Percentiles rank a stretch among this genome's conserved stretches.
phyloP scores from a whole-genome alignment of 2,329 filamentous ascomycete species.

The Atkinsonella hypoxylon region DNA sequence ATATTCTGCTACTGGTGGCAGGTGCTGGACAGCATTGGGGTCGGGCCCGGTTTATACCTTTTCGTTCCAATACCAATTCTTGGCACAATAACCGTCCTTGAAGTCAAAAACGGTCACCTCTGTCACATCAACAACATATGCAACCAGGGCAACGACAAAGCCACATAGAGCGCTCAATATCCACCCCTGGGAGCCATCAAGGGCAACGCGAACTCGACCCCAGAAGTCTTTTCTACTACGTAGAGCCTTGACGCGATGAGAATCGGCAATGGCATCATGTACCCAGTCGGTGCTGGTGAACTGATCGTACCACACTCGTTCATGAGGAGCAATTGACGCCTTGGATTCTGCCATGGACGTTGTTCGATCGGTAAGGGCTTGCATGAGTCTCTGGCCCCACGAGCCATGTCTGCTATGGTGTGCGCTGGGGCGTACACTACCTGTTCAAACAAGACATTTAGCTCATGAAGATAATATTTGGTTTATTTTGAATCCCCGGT shows the following conservation, averaged over 20 bases:
- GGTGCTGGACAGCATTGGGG: too few species aligned
- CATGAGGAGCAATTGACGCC: conserved; percentile 57
- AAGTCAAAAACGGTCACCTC: conserved; percentile 79
- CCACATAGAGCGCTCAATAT: conserved; percentile 84
- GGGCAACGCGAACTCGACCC: conserved; percentile 63
- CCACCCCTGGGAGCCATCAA: conserved; percentile 90
- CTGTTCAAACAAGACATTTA: conserved; percentile 13
- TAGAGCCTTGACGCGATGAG: conserved; percentile 75
- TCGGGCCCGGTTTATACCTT: conserved; percentile 30
- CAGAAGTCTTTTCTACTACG: conserved; percentile 72
- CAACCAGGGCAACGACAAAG: conserved; percentile 69
- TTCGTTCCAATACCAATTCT: conserved; percentile 61
- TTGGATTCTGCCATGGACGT: conserved; percentile 52
- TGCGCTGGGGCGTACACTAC: conserved; percentile 25
- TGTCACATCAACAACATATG: conserved; percentile 80
- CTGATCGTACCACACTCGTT: conserved; percentile 97
- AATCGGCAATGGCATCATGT: conserved; percentile 91
- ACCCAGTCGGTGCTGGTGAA: conserved; percentile 98
- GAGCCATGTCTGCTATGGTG: conserved; percentile 48
- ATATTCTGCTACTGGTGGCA: too few species aligned
- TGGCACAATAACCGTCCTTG: conserved; percentile 76
- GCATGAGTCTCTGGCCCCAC: conserved; percentile 48
- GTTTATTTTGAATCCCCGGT: background rate
- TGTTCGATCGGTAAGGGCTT: conserved; percentile 46
- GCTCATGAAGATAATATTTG: background rate